A percentile compares a stretch with the other conserved stretches of the same genome.
These are phyloP conservation scores for Leptodontidium sp. DNA, from an alignment of 2,329 filamentous ascomycete species.

Conservation along the genomic window DNA sequence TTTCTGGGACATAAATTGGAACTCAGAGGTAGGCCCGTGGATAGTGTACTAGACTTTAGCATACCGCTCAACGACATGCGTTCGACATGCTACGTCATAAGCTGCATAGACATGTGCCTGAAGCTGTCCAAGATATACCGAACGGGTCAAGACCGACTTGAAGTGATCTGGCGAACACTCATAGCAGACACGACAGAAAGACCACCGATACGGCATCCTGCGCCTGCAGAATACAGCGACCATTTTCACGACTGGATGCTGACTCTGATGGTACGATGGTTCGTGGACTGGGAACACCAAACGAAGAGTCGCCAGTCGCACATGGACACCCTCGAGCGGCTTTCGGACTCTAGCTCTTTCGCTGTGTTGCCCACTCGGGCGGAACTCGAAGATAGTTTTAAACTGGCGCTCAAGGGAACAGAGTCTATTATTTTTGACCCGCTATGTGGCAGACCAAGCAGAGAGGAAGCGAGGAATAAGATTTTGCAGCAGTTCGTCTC, in stretches of 20 bases:
- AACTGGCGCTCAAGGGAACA: neutral
- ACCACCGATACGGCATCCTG: slow-evolving; percentile 1
- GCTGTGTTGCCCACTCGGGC: neutral
- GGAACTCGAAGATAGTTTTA: neutral
- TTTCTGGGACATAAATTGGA: neutral
- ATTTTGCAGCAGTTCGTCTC: slow-evolving; percentile 2
- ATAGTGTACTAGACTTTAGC: neutral
- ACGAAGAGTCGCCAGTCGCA: neutral
- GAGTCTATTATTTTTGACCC: neutral
- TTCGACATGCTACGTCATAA: neutral
- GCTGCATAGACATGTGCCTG: slow-evolving; percentile 3
- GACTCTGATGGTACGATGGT: slow-evolving; percentile 6
- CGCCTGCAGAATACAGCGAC: neutral
- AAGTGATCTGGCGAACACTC: slow-evolving; percentile 14
- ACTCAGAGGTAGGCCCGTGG: neutral
- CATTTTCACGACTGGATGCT: slow-evolving; percentile 11
- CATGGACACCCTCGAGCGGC: neutral
- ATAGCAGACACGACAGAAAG: slow-evolving; percentile 10
- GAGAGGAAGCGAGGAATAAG: neutral
- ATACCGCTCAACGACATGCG: neutral
- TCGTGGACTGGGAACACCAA: neutral
- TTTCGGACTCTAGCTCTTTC: neutral
- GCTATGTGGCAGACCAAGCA: neutral
- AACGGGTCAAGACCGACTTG: neutral
- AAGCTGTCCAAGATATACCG: slow-evolving; percentile 3